These are phyloP conservation scores for Desmodesmus armatus DNA, from an alignment of 139 green algal genomes.

Conservation along the genomic window DNA sequence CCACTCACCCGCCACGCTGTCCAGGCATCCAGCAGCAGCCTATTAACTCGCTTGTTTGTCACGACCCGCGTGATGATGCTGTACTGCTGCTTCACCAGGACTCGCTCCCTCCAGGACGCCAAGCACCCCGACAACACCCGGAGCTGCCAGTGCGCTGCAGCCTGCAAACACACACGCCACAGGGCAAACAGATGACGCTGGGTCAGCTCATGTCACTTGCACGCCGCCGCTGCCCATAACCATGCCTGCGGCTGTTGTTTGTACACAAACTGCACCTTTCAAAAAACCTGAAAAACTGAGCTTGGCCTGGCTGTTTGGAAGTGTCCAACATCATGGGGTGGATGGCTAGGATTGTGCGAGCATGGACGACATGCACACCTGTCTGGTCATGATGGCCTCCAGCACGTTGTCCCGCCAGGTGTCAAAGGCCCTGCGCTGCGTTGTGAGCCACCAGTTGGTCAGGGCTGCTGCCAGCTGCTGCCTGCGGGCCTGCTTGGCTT, in stretches of 20 bases:
- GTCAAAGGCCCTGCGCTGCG: not conserved
- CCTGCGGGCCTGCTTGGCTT: not conserved
- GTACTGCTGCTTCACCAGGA: not conserved
- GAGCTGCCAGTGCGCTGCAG: slow-evolving; percentile 9
- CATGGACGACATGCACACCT: not conserved
- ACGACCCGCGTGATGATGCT: not conserved
- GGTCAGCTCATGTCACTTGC: too few relatives aligned
- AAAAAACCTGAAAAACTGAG: too few relatives aligned
- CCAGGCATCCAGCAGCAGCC: slow-evolving; percentile 2
- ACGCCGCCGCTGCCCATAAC: too few relatives aligned
- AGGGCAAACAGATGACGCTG: not conserved
- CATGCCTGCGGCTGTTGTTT: too few relatives aligned
- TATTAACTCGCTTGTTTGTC: not conserved
- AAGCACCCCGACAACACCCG: slow-evolving; percentile 3
- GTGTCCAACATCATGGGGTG: too few relatives aligned
- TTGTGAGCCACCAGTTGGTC: not conserved
- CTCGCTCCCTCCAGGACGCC: not conserved
- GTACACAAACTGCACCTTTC: too few relatives aligned
- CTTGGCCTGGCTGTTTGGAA: too few relatives aligned
- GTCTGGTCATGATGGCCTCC: not conserved
- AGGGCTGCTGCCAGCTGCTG: not conserved
- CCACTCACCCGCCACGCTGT: slow-evolving; percentile 16
- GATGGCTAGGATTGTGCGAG: too few relatives aligned
- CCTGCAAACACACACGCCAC: not conserved
- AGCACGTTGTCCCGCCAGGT: not conserved